These are phyloP conservation scores for Daldinia decipiens DNA, from an alignment of 495 filamentous ascomycete species.

Conservation along the genomic window DNA sequence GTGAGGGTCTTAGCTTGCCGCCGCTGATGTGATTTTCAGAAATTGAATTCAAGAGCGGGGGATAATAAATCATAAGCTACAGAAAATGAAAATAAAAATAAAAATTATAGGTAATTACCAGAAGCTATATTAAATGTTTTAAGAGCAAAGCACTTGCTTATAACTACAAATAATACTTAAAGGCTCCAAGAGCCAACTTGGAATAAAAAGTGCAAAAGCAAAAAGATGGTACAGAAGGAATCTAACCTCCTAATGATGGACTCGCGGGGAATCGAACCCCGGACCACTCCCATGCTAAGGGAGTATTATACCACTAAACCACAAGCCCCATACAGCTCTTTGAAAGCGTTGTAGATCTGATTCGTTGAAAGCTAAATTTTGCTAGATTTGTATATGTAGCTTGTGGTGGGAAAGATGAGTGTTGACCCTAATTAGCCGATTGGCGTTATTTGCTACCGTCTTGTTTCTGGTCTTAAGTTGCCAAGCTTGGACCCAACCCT, in stretches of 20 bases:
- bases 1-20: too few species aligned
- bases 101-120: too few species aligned
- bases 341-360: constrained; percentile 13
- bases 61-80: background rate
- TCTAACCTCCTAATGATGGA: constrained; percentile 43
- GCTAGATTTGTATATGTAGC: background rate
- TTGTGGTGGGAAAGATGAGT: background rate
- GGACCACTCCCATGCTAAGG: constrained; percentile 59
- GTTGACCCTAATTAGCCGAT: constrained; percentile 29
- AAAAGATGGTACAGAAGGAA: constrained; percentile 42
- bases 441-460: background rate
- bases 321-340: constrained; percentile 26
- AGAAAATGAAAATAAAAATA: background rate
- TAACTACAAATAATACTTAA: background rate
- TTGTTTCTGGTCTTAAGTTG: background rate
- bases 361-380: background rate
- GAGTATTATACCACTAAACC: constrained; percentile 47
- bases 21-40: background rate
- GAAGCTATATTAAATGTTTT: too few species aligned
- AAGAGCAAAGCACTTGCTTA: too few species aligned
- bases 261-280: constrained; percentile 66
- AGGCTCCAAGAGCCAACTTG: background rate
- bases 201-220: constrained; percentile 3
- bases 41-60: background rate
- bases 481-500: background rate